These are phyloP conservation scores for Paramecium primaurelia DNA, from an alignment of 73 alveolate species.

Conservation along the genomic window DNA sequence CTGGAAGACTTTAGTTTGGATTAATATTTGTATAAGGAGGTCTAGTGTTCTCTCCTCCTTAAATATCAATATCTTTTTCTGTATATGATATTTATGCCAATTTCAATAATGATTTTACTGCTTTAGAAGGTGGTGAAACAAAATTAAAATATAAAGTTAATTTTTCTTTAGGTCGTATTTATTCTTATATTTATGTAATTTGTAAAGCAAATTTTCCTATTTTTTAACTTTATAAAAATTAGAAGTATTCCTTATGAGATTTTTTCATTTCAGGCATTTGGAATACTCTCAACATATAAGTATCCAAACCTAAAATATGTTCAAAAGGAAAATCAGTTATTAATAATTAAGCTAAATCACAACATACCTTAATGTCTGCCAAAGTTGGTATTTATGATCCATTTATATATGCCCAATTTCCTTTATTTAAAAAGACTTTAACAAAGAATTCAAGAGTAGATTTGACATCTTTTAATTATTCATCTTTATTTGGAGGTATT, in stretches of 20 bases:
- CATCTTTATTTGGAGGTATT: neutral
- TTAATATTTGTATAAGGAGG: slow-evolving; percentile 31
- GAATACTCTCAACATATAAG: neutral
- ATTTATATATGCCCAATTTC: neutral
- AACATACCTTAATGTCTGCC: neutral
- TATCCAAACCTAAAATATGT: neutral
- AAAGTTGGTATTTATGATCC: neutral
- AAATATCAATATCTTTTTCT: neutral
- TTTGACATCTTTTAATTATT: neutral
- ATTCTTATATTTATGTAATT: neutral
- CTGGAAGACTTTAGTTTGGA: slow-evolving; percentile 49
- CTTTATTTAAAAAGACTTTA: neutral
- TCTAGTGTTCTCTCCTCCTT: neutral
- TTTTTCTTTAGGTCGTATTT: neutral
- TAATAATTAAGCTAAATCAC: neutral
- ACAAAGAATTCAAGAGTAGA: neutral
- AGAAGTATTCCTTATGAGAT: neutral
- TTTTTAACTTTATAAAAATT: neutral
- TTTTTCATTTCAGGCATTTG: neutral
- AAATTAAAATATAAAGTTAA: neutral
- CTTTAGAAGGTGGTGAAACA: neutral
- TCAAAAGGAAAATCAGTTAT: neutral
- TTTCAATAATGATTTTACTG: neutral
- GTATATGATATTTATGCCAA: neutral
- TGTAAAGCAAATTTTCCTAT: neutral